Conservation (phyloP, 805 yeast genomes). For the Tetrapisispora fleetii region DNA sequence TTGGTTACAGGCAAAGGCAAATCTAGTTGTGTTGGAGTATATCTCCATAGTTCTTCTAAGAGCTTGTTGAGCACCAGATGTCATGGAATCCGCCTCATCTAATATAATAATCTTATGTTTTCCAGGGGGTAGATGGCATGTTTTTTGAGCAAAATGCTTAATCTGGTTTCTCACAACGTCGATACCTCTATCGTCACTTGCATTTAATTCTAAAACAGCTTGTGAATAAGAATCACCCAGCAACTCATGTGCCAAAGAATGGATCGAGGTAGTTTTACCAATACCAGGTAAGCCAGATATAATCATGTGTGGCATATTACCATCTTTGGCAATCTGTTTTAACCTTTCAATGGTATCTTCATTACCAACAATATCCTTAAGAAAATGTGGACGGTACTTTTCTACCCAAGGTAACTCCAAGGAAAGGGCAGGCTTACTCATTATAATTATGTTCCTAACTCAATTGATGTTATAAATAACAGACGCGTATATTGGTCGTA, state of each 20-base stretch:
- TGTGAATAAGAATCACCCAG: constrained; percentile 64
- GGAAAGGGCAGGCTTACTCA: constrained; percentile 1
- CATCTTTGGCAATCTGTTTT: constrained; percentile 76
- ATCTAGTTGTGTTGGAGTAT: constrained; percentile 89
- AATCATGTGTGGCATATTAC: constrained; percentile 95
- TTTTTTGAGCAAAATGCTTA: constrained; percentile 93
- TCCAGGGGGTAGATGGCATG: constrained; percentile 77
- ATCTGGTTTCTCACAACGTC: constrained; percentile 91
- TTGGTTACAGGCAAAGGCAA: constrained; percentile 97
- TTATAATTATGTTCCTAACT: background rate
- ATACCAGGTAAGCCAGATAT: constrained; percentile 96
- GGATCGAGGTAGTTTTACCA: constrained; percentile 91
- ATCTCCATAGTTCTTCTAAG: constrained; percentile 90
- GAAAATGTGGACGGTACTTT: constrained; percentile 74
- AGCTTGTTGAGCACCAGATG: constrained; percentile 95
- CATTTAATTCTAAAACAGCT: constrained; percentile 88
- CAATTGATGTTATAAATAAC: too few species aligned
- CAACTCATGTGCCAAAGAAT: constrained; percentile 78
- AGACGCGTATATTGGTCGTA: too few species aligned
- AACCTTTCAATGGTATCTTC: constrained; percentile 80
- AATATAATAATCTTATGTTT: constrained; percentile 86
- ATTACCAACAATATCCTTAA: constrained; percentile 88
- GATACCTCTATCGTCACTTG: constrained; percentile 95
- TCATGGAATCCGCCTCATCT: constrained; percentile 96
- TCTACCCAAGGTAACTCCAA: constrained; percentile 64